Base-by-base conservation (phyloP, 192 early-diverging fungal species). In the Coemansia furcata region DNA sequence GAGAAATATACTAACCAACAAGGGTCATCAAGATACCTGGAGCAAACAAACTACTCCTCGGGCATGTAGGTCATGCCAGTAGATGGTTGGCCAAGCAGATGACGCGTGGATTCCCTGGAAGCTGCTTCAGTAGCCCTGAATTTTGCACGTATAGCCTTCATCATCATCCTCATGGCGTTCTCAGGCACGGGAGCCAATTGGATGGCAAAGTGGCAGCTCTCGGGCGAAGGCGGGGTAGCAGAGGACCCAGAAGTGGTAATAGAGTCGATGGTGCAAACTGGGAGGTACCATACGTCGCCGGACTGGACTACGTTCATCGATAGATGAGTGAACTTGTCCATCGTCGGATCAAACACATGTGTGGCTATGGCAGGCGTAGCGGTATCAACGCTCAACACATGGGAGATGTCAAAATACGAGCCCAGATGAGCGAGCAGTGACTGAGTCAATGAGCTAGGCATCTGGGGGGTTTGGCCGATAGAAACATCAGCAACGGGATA, bases 181-280 rank as follows among this genome's bases (percentile, higher is more conserved):
- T 11, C 19, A 1, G 65, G 65, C 17, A 66, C 55, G 12, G 38
- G 47, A 23, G 17, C 9, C 36, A 66, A 9, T 40, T 66, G 65
- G 40, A 66, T 44, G 32, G 54, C 65, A 12, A 36, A 66, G 32
- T 42, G 40, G 40, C 65, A 66, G 40, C 40, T 44, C 19, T 65
- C 64, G 7, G 64, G 17, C 38, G 39, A 3, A 29, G 30, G 10
- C 5, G 40, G 38, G 43, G 15, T n/a, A 23, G 39, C 32, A 23
- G 23, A 26, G 12, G 33, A n/a, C 5, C 57, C 63, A 14, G 21
- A 63, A 26, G n/a, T 30, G 3, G 44, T 44, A 42, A 75, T 63
- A 17, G 67, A 65, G 60, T 66, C 47, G 17, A 69, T 36, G n/a
- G 63, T 37, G 63, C 73, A 75, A 44, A 75, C 73, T 4, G 73